These are phyloP conservation scores for Acephala macrosclerotiorum DNA, from an alignment of 2,329 filamentous ascomycete genomes.

Conservation along the genomic window DNA sequence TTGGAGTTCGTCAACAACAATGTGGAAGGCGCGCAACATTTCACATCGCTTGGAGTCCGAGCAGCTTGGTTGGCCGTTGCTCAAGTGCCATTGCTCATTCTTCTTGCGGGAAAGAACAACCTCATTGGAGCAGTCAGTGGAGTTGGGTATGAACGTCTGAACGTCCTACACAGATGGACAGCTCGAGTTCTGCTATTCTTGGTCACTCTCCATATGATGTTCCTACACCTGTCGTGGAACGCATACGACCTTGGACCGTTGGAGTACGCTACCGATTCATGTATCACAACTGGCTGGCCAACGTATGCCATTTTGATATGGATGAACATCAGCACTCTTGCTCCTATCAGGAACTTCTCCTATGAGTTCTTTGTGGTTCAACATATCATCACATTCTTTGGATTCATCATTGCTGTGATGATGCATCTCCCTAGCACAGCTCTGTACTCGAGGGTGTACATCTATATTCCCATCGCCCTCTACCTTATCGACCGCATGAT, in stretches of 20 bases:
- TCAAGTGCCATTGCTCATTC: constrained; percentile 69
- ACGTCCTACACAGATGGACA: constrained; percentile 78
- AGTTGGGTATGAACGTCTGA: constrained; percentile 71
- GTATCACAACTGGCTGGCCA: constrained; percentile 59
- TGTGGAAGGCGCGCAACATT: constrained; percentile 37
- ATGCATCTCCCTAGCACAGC: constrained; percentile 45
- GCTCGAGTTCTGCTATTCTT: constrained; percentile 73
- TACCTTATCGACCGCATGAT: constrained; percentile 38
- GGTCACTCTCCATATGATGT: constrained; percentile 49
- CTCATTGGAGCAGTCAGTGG: constrained; percentile 67
- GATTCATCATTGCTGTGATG: constrained; percentile 46
- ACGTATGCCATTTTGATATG: constrained; percentile 72
- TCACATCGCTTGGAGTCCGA: constrained; percentile 58
- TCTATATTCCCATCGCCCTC: constrained; percentile 39
- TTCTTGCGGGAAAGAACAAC: constrained; percentile 67
- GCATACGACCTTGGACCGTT: constrained; percentile 35
- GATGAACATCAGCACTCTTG: constrained; percentile 68
- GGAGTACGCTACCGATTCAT: constrained; percentile 39
- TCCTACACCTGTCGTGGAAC: constrained; percentile 37
- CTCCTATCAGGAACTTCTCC: constrained; percentile 67
- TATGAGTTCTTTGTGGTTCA: constrained; percentile 77
- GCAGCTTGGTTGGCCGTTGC: constrained; percentile 71
- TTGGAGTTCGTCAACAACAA: constrained; percentile 49
- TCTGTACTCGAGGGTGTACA: constrained; percentile 40
- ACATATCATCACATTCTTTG: constrained; percentile 63